A percentile compares a stretch with the other conserved stretches of the same genome.
Evolutionary conservation across 2,329 filamentous ascomycete genomes (phyloP).

Genomic region (Calonectria pseudoturangicola): DNA sequence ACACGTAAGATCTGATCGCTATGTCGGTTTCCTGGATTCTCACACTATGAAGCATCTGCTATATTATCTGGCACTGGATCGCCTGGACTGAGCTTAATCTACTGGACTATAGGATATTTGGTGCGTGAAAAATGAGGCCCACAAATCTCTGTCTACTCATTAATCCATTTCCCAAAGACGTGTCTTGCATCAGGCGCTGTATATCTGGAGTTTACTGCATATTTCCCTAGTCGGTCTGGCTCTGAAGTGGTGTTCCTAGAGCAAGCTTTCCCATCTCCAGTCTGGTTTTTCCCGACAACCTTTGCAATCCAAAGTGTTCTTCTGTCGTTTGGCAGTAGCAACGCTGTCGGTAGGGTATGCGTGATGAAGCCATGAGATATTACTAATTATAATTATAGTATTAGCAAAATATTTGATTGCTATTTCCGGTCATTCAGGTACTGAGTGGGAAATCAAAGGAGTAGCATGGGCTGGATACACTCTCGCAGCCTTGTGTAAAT

Average conservation of each 20-base stretch:
- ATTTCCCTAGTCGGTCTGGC: slow-evolving; percentile 32
- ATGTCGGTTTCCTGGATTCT: neutral
- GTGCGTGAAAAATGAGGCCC: neutral
- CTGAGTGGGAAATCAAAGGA: slow-evolving; percentile 29
- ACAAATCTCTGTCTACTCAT: neutral
- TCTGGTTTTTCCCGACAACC: slow-evolving; percentile 31
- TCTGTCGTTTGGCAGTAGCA: slow-evolving; percentile 29
- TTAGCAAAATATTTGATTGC: slow-evolving; percentile 28
- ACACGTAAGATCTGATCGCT: neutral
- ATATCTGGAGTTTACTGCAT: slow-evolving; percentile 30
- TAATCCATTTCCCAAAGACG: slow-evolving; percentile 3
- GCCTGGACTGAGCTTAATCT: slow-evolving; percentile 25
- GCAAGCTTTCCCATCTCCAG: slow-evolving; percentile 26
- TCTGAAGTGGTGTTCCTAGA: slow-evolving; percentile 34
- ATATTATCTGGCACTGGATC: slow-evolving; percentile 30
- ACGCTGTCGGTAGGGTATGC: slow-evolving; percentile 14
- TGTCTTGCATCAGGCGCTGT: slow-evolving; percentile 28
- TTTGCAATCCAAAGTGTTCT: slow-evolving; percentile 32
- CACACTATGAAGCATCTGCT: slow-evolving; percentile 17
- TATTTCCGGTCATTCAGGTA: slow-evolving; percentile 25
- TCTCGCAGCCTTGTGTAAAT: slow-evolving; percentile 21
- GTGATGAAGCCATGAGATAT: neutral
- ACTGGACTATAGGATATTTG: slow-evolving; percentile 31
- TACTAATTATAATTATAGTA: neutral
- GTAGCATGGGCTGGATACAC: slow-evolving; percentile 28